Evolutionary conservation across 768 basidiomycete genomes (phyloP), one percentile per base, ranked within the genome.

Genomic region (Naematelia aurantialba): DNA sequence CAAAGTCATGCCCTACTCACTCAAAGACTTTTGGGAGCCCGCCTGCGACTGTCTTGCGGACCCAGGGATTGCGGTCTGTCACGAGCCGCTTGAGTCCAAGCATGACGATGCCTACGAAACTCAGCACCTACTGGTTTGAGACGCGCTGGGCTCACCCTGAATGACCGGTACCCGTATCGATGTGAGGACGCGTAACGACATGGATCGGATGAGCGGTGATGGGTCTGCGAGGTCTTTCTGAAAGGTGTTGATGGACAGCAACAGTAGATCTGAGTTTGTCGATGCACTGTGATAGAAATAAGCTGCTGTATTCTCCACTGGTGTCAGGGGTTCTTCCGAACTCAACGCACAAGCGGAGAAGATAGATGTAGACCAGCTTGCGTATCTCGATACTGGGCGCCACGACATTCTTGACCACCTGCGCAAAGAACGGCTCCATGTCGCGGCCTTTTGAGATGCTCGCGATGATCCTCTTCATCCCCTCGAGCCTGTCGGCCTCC

Each of bases 171-270:
- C 88, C 61, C 85, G 85, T 74, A 99, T 94, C 5, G 91, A 89
- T 56, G 89, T 89, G 45, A 99, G 82, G 1, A 98, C 93, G 24
- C 92, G 83, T 58, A 99, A 80, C 2, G 94, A 92, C 89, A 97
- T 94, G 12, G 92, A 91, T 21, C 96, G 86, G 59, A 98, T 97
- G 68, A 96, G 84, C 0, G 93, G 94, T 61, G 88, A 96, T 29
- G 86, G 81, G 70, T 98, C 96, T 3, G 87, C 85, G 27, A 99
- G 81, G 78, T 99, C 96, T 77, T 90, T 91, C 77, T 99, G 96
- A 74, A 98, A 97, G 1, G 94, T 94, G 79, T 99, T 99, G 80
- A 99, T 94, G 2, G 92, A 93, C 27, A 99, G 82, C 50, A 99
- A 79, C 0, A 94, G 89, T 49, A 98, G 85, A 76, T 98, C 96